Percentiles rank a stretch among this genome's conserved stretches.
Evolutionary conservation across 78 protist genomes (phyloP).

Genomic region (Trichosphaerium sp.): DNA sequence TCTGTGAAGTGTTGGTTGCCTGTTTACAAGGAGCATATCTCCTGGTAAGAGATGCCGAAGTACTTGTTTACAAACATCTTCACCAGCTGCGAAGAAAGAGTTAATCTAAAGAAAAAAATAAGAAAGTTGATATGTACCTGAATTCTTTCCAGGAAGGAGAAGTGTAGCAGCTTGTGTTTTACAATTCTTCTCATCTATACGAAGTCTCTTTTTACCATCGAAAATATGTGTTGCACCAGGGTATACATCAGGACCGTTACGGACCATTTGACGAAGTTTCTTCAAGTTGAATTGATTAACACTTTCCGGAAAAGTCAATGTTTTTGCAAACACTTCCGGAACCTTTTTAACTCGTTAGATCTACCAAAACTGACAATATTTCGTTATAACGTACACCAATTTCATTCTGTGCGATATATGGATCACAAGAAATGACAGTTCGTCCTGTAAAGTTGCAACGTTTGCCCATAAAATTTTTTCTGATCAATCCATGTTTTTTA

Average conservation of each 20-base stretch:
- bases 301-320: constrained; percentile 58
- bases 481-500: constrained; percentile 93
- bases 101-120: neutral
- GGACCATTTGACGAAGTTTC: constrained; percentile 26
- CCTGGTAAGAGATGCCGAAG: constrained; percentile 85
- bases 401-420: constrained; percentile 72
- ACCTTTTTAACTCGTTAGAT: no score
- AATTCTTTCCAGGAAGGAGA: neutral
- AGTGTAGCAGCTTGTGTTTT: constrained; percentile 39
- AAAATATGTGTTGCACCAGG: constrained; percentile 79
- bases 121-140: neutral
- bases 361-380: no score
- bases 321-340: constrained; percentile 55
- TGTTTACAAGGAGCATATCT: constrained; percentile 88
- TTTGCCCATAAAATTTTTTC: constrained; percentile 99
- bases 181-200: constrained; percentile 52
- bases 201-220: neutral
- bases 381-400: constrained; percentile 66
- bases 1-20: constrained; percentile 99
- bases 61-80: constrained; percentile 54
- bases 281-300: constrained; percentile 42
- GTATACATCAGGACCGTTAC: constrained; percentile 87
- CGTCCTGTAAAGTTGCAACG: constrained; percentile 97
- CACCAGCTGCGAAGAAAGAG: constrained; percentile 5
- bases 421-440: constrained; percentile 96